A percentile compares a stretch with the other conserved stretches of the same genome.
phyloP scores from a whole-genome alignment of 1,139 yeast species.

The Candida labiduridarum region DNA sequence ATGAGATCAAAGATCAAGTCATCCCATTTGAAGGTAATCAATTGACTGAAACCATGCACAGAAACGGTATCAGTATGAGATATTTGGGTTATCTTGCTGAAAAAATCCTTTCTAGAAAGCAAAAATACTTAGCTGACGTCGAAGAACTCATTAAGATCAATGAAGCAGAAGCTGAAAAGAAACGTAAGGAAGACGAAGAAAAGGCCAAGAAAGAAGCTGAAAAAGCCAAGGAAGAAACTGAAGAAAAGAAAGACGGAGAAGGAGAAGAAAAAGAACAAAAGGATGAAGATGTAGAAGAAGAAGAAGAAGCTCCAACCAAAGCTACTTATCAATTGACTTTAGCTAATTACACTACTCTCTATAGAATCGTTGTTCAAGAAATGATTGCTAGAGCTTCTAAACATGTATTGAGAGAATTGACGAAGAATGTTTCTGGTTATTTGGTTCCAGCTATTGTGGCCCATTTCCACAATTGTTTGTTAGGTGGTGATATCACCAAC shows the following conservation, averaged over 20 bases:
- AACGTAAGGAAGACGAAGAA: conserved; percentile 25
- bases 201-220: conserved; percentile 25
- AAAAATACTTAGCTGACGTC: conserved; percentile 24
- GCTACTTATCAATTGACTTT: conserved; percentile 46
- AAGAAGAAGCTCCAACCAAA: conserved; percentile 34
- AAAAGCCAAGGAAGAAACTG: conserved; percentile 23
- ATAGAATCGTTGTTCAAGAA: conserved; percentile 59
- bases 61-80: conserved; percentile 84
- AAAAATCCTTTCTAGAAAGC: conserved; percentile 27
- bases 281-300: conserved; percentile 24
- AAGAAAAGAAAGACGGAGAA: conserved; percentile 19
- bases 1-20: conserved; percentile 54
- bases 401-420: conserved; percentile 62
- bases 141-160: conserved; percentile 26
- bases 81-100: conserved; percentile 71
- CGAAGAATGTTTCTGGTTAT: conserved; percentile 52
- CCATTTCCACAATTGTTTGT: conserved; percentile 73
- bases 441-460: conserved; percentile 62
- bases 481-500: conserved; percentile 51
- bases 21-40: conserved; percentile 84
- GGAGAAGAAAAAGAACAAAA: conserved; percentile 33
- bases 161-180: conserved; percentile 28
- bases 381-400: conserved; percentile 79
- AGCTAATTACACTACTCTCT: conserved; percentile 50
- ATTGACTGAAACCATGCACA: conserved; percentile 69